Base-by-base conservation (phyloP, 163 green algal species). In the Volvox carteri region DNA sequence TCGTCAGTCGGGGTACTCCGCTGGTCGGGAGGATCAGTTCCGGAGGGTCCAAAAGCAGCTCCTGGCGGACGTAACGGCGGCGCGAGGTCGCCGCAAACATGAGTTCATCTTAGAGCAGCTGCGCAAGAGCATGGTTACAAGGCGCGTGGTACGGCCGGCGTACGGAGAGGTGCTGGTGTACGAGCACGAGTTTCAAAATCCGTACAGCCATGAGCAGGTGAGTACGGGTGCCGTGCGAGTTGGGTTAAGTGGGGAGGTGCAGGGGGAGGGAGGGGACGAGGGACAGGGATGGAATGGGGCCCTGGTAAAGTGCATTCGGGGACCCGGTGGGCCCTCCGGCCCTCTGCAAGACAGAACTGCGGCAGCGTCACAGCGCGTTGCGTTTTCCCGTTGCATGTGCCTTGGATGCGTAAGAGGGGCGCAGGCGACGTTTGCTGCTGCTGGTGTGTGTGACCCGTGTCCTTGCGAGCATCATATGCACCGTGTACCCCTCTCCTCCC, bases 91-190 rank as follows among this genome's bases (percentile, higher is more conserved):
- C n/a, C 90, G 92, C 33, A 94, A 94, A 81, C 50, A 89, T 48
- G 89, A 79, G 8, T 92, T 92, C 70, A 92, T 93, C 50, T 33
- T 89, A 73, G 84, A 93, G 50, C 89, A 94, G 91, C 93, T 95
- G 78, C 80, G 91, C 14, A 79, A 85, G 23, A 75, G 77, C 86
- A 90, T 95, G 89, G 89, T 93, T n/a, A 88, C 46, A 6, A 70
- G 89, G 48, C 90, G 79, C 30, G 87, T 37, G 23, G 50, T 94
- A 23, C 73, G 79, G 48, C 91, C 91, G 11, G 60, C 35, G 1
- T 94, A 88, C 70, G 94, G 94, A 11, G 92, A 96, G 86, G 85
- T 93, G 28, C n/a, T 94, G 39, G 93, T 96, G 87, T 94, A 95
- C 87, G 92, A 95, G 86, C 72, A 94, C 48, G 86, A 94, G 87